Percentiles rank a stretch among this genome's conserved stretches.
These are phyloP conservation scores for Cladosporium sp. DNA, from an alignment of 2,329 filamentous ascomycete species.

Conservation along the genomic window DNA sequence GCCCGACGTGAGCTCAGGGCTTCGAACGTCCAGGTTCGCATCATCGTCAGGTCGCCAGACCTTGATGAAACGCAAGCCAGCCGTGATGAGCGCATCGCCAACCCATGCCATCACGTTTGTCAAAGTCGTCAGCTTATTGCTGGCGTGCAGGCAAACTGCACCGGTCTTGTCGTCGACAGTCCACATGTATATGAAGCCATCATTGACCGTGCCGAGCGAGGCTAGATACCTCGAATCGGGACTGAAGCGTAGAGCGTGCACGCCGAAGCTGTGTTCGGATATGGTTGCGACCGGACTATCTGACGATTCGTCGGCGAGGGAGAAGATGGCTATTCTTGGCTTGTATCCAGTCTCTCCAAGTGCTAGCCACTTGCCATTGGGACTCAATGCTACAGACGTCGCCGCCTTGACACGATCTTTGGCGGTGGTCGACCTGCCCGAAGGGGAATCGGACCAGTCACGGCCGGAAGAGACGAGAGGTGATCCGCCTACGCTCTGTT, in stretches of 20 bases:
- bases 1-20: slow-evolving; percentile 14
- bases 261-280: slow-evolving; percentile 84
- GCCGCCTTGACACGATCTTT: slow-evolving; percentile 91
- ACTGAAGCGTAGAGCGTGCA: slow-evolving; percentile 85
- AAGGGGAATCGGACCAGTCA: slow-evolving; percentile 54
- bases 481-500: slow-evolving; percentile 43
- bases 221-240: slow-evolving; percentile 80
- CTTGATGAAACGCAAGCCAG: slow-evolving; percentile 88
- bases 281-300: slow-evolving; percentile 81
- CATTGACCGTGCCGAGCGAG: slow-evolving; percentile 81
- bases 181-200: slow-evolving; percentile 93
- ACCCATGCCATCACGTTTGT: slow-evolving; percentile 89
- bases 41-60: slow-evolving; percentile 80
- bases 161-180: slow-evolving; percentile 77
- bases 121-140: slow-evolving; percentile 86
- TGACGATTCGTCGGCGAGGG: slow-evolving; percentile 67
- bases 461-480: slow-evolving; percentile 33
- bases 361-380: slow-evolving; percentile 79
- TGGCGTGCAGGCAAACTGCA: slow-evolving; percentile 71
- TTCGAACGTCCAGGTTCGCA: slow-evolving; percentile 25
- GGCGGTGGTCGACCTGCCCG: slow-evolving; percentile 74
- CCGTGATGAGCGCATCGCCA: slow-evolving; percentile 74
- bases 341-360: slow-evolving; percentile 94
- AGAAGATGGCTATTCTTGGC: slow-evolving; percentile 86
- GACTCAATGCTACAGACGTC: slow-evolving; percentile 82